Percentiles rank a stretch among this genome's conserved stretches.
phyloP scores from a whole-genome alignment of 1,139 yeast genomes.

The Keqinozyma sinolaborantium region DNA sequence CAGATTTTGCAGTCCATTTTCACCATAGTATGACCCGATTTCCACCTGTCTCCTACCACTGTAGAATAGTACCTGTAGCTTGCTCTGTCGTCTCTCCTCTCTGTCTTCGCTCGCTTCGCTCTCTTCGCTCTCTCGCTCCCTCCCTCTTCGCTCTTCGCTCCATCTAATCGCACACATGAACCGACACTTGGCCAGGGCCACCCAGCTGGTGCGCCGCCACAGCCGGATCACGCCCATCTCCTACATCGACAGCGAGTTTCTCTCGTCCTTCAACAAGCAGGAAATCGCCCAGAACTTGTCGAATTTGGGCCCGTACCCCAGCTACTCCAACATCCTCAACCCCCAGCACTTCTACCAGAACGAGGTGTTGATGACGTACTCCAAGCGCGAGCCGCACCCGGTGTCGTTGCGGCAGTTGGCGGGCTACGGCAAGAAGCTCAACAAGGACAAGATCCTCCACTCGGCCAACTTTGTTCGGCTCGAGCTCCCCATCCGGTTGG shows the following conservation, averaged over 20 bases:
- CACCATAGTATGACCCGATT: too few relatives aligned
- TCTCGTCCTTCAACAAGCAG: constrained; percentile 28
- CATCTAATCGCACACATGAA: too few relatives aligned
- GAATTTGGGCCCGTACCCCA: constrained; percentile 43
- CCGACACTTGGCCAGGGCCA: not conserved
- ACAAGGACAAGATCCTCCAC: constrained; percentile 71
- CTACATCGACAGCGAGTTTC: constrained; percentile 29
- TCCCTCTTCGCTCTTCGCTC: too few relatives aligned
- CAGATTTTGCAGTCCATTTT: too few relatives aligned
- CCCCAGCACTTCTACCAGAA: constrained; percentile 87
- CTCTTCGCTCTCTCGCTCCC: too few relatives aligned
- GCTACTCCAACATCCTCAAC: constrained; percentile 42
- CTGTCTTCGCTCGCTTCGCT: too few relatives aligned
- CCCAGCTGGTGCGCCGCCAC: constrained; percentile 1
- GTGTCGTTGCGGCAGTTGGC: constrained; percentile 86
- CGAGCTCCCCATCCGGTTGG: constrained; percentile 81
- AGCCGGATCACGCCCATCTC: constrained; percentile 21
- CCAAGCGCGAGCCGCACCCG: constrained; percentile 71
- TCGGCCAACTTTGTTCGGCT: constrained; percentile 86
- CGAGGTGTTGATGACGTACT: constrained; percentile 65
- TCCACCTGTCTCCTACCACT: too few relatives aligned
- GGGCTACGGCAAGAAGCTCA: constrained; percentile 78
- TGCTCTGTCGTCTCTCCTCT: too few relatives aligned
- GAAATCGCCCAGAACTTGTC: constrained; percentile 39
- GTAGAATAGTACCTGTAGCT: too few relatives aligned